These are phyloP conservation scores for Thecaphora thlaspeos DNA, from an alignment of 1,284 basidiomycete genomes.

Conservation along the genomic window DNA sequence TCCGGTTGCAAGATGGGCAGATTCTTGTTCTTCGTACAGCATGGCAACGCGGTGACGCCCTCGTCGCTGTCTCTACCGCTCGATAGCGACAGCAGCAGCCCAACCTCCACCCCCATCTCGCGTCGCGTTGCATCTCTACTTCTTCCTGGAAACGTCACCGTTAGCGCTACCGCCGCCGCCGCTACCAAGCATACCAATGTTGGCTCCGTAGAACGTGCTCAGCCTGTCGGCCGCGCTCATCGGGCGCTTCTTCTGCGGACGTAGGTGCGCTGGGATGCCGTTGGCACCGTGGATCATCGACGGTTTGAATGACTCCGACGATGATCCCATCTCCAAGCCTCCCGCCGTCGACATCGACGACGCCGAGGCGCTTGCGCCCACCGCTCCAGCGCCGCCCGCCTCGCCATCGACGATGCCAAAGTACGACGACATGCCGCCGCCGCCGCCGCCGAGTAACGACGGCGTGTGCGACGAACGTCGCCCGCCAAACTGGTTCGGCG, in stretches of 20 bases:
- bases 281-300: conserved; percentile 28
- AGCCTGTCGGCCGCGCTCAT: conserved; percentile 38
- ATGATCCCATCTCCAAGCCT: conserved; percentile 7
- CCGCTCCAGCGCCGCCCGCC: conserved; percentile 14
- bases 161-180: too few relatives aligned
- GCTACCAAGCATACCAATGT: too few relatives aligned
- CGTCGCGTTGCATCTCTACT: too few relatives aligned
- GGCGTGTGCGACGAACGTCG: conserved; percentile 8
- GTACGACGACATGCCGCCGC: conserved; percentile 20
- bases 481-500: conserved; percentile 9
- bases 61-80: too few relatives aligned
- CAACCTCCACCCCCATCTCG: too few relatives aligned
- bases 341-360: neutral
- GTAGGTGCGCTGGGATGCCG: conserved; percentile 7
- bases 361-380: neutral
- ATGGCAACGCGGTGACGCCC: too few relatives aligned
- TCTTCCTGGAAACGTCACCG: too few relatives aligned
- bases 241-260: conserved; percentile 26
- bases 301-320: conserved; percentile 24
- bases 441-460: conserved; percentile 26
- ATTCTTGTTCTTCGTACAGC: too few relatives aligned
- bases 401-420: conserved; percentile 24
- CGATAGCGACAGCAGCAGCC: too few relatives aligned
- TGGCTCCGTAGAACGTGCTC: conserved; percentile 30
- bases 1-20: too few relatives aligned